These are phyloP conservation scores for Turnera subulata DNA, from an alignment of 345 rosid species.

Conservation along the genomic window DNA sequence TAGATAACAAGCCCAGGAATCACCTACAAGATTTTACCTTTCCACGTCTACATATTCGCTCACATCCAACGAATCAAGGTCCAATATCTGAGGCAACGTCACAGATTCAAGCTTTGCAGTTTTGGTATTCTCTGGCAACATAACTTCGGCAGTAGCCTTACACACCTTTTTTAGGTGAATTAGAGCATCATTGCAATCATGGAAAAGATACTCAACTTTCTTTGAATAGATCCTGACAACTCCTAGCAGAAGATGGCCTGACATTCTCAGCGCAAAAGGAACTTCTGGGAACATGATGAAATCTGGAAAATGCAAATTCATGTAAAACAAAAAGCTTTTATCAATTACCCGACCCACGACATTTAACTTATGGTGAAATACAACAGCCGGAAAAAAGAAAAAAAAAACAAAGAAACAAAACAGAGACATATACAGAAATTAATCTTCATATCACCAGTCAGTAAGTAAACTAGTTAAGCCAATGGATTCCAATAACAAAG, in stretches of 20 bases:
- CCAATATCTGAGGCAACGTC: constrained; percentile 61
- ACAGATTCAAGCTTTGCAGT: constrained; percentile 63
- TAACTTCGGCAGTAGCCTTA: constrained; percentile 35
- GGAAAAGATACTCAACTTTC: constrained; percentile 78
- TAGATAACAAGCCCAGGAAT: not conserved
- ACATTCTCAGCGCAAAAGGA: constrained; percentile 80
- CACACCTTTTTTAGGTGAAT: constrained; percentile 57
- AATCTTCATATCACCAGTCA: too few species aligned
- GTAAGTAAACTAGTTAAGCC: too few species aligned
- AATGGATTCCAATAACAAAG: too few species aligned
- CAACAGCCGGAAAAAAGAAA: too few species aligned
- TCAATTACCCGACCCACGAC: not conserved
- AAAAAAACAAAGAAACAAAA: too few species aligned
- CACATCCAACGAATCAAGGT: constrained; percentile 64
- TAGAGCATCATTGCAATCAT: constrained; percentile 50
- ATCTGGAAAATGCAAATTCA: constrained; percentile 32
- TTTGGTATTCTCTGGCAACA: constrained; percentile 64
- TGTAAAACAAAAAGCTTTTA: not conserved
- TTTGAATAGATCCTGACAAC: constrained; percentile 84
- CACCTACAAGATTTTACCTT: constrained; percentile 25
- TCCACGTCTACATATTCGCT: constrained; percentile 33
- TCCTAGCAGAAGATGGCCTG: constrained; percentile 81
- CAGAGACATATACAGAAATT: too few species aligned
- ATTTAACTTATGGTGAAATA: not conserved
- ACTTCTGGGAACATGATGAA: constrained; percentile 64